phyloP scores from a whole-genome alignment of 306 rosid species.

The Cicer bijugum region DNA sequence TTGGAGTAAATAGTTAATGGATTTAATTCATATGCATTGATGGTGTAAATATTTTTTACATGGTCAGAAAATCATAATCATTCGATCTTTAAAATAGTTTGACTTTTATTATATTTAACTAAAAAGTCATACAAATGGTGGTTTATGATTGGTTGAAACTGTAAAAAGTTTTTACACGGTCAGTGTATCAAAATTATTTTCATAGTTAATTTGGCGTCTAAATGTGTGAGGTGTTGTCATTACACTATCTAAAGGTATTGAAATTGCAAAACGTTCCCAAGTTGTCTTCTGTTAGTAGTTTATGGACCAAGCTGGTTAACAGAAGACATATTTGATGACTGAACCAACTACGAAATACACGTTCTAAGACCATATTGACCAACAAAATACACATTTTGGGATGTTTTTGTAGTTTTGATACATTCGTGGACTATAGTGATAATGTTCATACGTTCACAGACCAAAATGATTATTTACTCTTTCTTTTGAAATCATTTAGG shows the following conservation, averaged over 20 bases:
- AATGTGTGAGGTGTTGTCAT: not conserved
- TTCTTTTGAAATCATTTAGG: slow-evolving; percentile 33
- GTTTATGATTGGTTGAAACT: no score
- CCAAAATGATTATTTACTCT: not conserved
- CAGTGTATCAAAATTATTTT: no score
- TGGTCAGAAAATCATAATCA: no score
- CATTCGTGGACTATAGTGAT: not conserved
- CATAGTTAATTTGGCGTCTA: not conserved
- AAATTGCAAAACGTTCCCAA: not conserved
- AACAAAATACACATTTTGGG: not conserved
- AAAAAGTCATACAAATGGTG: no score
- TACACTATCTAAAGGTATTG: not conserved
- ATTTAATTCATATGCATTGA: no score
- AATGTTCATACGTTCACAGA: not conserved
- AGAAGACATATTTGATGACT: not conserved
- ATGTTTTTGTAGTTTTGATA: not conserved
- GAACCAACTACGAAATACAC: not conserved
- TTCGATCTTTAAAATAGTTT: no score
- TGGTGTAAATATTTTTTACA: no score
- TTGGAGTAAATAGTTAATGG: not conserved
- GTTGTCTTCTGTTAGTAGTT: not conserved
- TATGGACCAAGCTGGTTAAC: not conserved
- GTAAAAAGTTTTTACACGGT: no score
- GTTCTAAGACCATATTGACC: not conserved
- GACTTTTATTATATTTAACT: no score